Evolutionary conservation across 169 alveolate species (phyloP), one percentile per base, ranked within the genome.

Genomic region (Cryptosporidium parvum): DNA sequence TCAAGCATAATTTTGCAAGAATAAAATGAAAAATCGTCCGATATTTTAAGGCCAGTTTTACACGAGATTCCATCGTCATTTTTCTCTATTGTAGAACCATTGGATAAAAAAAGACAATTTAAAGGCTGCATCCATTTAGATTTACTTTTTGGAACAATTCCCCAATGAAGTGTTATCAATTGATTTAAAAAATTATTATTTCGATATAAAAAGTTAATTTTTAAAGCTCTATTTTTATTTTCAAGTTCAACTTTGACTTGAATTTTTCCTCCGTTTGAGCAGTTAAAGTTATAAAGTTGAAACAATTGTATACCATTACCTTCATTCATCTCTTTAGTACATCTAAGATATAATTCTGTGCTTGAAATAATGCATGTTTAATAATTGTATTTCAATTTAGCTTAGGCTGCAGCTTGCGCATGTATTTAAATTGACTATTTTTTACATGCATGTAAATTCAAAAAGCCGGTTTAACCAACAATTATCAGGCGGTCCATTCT

Each of bases 161-260:
- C 89, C 89, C 89, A 80, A 80, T 80, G 89, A 23, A 80, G 75
- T 33, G 42, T 39, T 35, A 45, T 7, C 21, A 80, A 65, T 2
- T 2, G 26, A n/a, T 65, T 10, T 6, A 39, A n/a, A n/a, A 33
- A 16, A 14, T 35, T 21, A 31, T n/a, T 10, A 10, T 37, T 18
- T 3, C 10, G 9, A 42, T 61, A 80, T 61, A 62, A 23, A 37
- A 80, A 44, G 44, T 51, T 42, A 16, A 80, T 37, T 35, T 23
- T 14, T 31, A 80, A n/a, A 1, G n/a, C 18, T 42, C 42, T 42
- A 5, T 45, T 62, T 18, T 80, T 53, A n/a, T 65, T 44, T 21
- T 45, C 51, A 5, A 62, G 21, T 59, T 45, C 62, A 16, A 65
- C n/a, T 26, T 37, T 23, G 23, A 37, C 48, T n/a, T 80, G 75